phyloP scores from a whole-genome alignment of 208 protist species.

The Leptomonas pyrrhocoris region DNA sequence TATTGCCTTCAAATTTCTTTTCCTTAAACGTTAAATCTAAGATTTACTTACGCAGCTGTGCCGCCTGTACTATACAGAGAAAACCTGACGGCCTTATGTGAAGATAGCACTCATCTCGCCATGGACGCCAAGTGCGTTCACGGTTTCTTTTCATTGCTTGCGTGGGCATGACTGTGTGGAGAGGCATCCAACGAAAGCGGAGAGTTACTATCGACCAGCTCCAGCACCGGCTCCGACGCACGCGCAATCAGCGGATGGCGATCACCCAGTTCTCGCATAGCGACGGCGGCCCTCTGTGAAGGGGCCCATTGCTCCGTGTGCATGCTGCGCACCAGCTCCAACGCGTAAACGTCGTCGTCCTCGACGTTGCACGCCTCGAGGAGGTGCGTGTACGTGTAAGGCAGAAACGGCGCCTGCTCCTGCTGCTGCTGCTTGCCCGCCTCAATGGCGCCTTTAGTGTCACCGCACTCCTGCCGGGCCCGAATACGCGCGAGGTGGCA shows the following conservation, averaged over 20 bases:
- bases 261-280: constrained; percentile 34
- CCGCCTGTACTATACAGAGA: no score
- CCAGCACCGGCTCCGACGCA: constrained; percentile 13
- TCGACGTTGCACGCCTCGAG: constrained; percentile 56
- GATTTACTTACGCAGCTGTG: no score
- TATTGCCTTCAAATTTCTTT: no score
- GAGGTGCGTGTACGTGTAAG: constrained; percentile 69
- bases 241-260: constrained; percentile 30
- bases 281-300: constrained; percentile 29
- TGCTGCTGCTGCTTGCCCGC: constrained; percentile 58
- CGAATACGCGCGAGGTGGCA: constrained; percentile 82
- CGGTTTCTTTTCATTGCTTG: no score
- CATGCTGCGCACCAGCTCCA: constrained; percentile 66
- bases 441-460: constrained; percentile 40
- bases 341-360: constrained; percentile 53
- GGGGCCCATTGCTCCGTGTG: constrained; percentile 59
- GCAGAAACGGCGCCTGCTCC: constrained; percentile 66
- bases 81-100: not conserved
- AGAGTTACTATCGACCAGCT: not conserved
- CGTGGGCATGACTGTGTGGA: not conserved
- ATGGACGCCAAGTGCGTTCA: not conserved
- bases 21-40: no score
- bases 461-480: constrained; percentile 43
- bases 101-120: not conserved
- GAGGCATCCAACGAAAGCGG: constrained; percentile 7